A percentile compares a stretch with the other conserved stretches of the same genome.
phyloP scores from a whole-genome alignment of 495 filamentous ascomycete genomes.

The Xanthoparmelia taractica region DNA sequence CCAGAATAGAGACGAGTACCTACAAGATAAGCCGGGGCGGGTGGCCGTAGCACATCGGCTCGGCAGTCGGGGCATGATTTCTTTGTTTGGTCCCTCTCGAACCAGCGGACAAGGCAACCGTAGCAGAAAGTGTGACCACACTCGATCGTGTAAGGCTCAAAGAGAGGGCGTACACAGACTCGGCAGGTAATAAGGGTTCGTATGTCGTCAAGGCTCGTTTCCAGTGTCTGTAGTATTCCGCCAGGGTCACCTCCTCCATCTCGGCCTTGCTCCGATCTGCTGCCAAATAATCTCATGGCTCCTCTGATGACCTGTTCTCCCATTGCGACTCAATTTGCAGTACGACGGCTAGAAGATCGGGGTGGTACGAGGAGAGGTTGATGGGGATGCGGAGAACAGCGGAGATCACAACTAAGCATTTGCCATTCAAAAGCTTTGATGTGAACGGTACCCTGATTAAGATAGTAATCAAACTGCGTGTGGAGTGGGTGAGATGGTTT shows the following conservation, averaged over 20 bases:
- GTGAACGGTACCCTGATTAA: background rate
- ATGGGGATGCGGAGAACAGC: background rate
- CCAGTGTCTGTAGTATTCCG: conserved; percentile 40
- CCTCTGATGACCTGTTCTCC: background rate
- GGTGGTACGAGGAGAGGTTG: background rate
- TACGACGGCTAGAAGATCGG: background rate
- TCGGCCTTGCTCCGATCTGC: background rate
- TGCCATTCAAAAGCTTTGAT: background rate
- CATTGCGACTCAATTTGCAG: background rate
- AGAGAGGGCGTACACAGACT: conserved; percentile 61
- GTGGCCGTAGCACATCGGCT: conserved; percentile 48
- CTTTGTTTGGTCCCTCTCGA: conserved; percentile 48
- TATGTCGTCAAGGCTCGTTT: conserved; percentile 45
- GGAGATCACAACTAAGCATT: background rate
- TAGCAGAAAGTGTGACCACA: conserved; percentile 76
- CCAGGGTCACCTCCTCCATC: conserved; percentile 8
- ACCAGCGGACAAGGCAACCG: conserved; percentile 60
- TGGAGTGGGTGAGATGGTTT: background rate
- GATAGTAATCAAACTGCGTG: background rate
- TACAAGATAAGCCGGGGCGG: conserved; percentile 65
- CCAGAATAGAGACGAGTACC: conserved; percentile 19
- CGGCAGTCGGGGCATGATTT: conserved; percentile 71
- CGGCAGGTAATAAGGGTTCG: conserved; percentile 52
- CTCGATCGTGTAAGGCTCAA: conserved; percentile 63
- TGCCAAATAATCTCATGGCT: background rate